phyloP scores from a whole-genome alignment of 805 yeast genomes.

The Yarrowia sp. region DNA sequence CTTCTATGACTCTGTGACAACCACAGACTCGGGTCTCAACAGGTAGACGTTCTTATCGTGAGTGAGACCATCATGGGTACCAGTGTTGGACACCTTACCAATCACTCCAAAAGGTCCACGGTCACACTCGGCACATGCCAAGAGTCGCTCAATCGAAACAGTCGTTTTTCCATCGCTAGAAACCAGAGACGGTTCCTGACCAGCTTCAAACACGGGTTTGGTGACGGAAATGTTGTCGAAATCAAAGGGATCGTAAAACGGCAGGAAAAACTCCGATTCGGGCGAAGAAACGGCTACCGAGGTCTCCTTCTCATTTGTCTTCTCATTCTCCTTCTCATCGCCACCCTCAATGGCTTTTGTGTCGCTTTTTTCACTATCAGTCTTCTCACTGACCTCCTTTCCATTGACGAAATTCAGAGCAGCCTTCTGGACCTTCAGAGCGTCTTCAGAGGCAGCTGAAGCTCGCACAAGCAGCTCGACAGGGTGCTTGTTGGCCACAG shows the following conservation, averaged over 20 bases:
- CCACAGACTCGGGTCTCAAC: conserved; percentile 29
- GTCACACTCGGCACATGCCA: conserved; percentile 39
- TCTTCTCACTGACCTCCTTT: background rate
- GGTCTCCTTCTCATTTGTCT: background rate
- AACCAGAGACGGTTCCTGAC: conserved; percentile 5
- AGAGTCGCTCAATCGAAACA: conserved; percentile 20
- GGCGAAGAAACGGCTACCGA: background rate
- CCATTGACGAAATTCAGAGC: conserved; percentile 31
- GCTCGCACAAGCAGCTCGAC: conserved; percentile 26
- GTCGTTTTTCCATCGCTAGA: conserved; percentile 20
- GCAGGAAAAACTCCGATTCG: conserved; percentile 9
- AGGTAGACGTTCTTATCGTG: conserved; percentile 33
- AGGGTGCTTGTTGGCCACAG: conserved; percentile 26
- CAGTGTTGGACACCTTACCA: conserved; percentile 20
- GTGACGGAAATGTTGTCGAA: conserved; percentile 37
- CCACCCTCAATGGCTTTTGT: no score
- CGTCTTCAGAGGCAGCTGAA: conserved; percentile 22
- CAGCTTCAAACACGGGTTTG: conserved; percentile 26
- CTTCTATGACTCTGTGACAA: background rate
- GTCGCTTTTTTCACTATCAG: background rate
- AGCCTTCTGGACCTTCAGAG: conserved; percentile 29
- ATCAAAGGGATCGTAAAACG: conserved; percentile 35
- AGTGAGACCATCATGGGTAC: conserved; percentile 14
- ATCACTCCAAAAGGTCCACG: conserved; percentile 36
- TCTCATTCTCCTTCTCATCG: background rate